Evolutionary conservation across 1,139 yeast genomes (phyloP).

Genomic region (Debaryomycetaceae sp.): DNA sequence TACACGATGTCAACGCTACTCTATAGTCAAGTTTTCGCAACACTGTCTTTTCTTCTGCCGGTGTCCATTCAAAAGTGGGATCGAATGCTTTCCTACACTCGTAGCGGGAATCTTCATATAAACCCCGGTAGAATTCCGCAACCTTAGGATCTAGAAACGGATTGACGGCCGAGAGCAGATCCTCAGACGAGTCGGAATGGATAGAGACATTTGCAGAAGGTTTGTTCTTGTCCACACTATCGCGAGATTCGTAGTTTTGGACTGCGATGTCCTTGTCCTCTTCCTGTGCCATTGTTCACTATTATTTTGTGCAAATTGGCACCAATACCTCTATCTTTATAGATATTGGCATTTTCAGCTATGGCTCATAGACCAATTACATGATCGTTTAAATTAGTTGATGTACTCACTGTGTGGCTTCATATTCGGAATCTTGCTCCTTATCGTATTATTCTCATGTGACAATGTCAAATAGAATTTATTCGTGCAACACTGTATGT

Average conservation of each 20-base stretch:
- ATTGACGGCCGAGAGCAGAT: conserved; percentile 10
- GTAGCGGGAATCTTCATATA: conserved; percentile 28
- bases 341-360: background rate
- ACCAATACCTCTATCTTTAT: background rate
- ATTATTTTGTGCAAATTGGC: background rate
- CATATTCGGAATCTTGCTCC: background rate
- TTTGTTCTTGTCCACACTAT: background rate
- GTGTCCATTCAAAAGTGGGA: conserved; percentile 34
- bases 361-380: background rate
- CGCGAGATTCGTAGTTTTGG: background rate
- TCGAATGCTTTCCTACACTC: conserved; percentile 33
- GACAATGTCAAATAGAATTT: background rate
- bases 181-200: background rate
- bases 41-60: conserved; percentile 28
- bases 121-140: conserved; percentile 23
- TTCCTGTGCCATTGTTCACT: background rate
- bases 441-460: background rate
- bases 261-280: background rate
- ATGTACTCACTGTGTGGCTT: background rate
- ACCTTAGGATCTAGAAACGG: conserved; percentile 28
- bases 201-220: background rate
- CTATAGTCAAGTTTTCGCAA: conserved; percentile 25
- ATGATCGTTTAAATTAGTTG: background rate
- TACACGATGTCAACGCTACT: conserved; percentile 29
- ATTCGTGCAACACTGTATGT: no score